Evolutionary conservation across 257 asterid species (phyloP).

Genomic region (Craterostigma plantagineum): DNA sequence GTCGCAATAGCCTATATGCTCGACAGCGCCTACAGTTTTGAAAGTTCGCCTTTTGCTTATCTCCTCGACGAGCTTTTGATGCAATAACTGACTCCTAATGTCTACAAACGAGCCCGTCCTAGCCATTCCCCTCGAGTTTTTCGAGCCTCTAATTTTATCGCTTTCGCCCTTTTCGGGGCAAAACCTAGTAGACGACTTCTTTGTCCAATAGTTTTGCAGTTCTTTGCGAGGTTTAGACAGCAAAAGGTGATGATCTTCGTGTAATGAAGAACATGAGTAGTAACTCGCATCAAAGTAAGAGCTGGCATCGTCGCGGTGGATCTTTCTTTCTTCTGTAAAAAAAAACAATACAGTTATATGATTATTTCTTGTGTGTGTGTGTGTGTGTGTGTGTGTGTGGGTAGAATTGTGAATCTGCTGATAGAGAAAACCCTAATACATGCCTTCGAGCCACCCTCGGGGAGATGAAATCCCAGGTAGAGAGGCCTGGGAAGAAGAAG

Average conservation of each 20-base stretch:
- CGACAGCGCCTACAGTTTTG: constrained; percentile 62
- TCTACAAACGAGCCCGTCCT: constrained; percentile 35
- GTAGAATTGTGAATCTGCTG: constrained; percentile 19
- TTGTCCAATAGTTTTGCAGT: too few species aligned
- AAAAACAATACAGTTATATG: constrained; percentile 16
- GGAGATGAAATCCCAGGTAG: constrained; percentile 21
- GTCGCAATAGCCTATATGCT: constrained; percentile 35
- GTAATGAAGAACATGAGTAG: too few species aligned
- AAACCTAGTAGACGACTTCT: constrained; percentile 28
- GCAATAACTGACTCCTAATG: constrained; percentile 56
- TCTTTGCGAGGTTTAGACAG: too few species aligned
- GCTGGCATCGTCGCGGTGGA: constrained; percentile 11
- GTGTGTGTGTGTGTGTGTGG: too few species aligned
- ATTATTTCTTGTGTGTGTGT: constrained; percentile 23
- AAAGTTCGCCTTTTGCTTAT: constrained; percentile 32
- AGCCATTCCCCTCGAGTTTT: constrained; percentile 15
- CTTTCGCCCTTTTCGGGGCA: constrained; percentile 20
- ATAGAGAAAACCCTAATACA: constrained; percentile 9
- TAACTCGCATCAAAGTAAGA: background rate
- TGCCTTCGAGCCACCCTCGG: constrained; percentile 31
- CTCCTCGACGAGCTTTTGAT: constrained; percentile 43
- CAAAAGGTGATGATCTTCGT: too few species aligned
- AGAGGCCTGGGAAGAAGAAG: constrained; percentile 47
- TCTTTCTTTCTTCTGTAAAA: constrained; percentile 13
- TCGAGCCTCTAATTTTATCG: constrained; percentile 9